phyloP scores from a whole-genome alignment of 2,329 filamentous ascomycete genomes.

The Penicillium sp. region DNA sequence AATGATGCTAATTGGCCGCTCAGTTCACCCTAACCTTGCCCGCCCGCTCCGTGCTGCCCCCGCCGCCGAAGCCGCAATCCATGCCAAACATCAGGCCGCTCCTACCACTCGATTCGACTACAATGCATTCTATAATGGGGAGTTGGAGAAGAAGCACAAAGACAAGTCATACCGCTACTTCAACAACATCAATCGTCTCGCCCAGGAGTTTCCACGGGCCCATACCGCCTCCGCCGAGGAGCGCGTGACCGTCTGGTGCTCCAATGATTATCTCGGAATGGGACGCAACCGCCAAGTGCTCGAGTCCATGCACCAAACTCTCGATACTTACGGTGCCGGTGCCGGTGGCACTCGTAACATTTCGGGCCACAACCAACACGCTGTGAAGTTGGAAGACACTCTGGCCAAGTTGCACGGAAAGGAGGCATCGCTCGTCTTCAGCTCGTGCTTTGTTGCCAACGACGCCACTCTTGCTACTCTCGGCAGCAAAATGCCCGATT shows the following conservation, averaged over 20 bases:
- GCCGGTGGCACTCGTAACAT: slow-evolving; percentile 97
- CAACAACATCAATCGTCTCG: slow-evolving; percentile 99
- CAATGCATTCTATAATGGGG: slow-evolving; percentile 79
- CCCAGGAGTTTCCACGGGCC: slow-evolving; percentile 91
- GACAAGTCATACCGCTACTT: slow-evolving; percentile 99
- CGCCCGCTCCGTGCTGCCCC: slow-evolving; percentile 25
- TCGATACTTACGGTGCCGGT: slow-evolving; percentile 92
- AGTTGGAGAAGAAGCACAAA: slow-evolving; percentile 98
- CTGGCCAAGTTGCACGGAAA: slow-evolving; percentile 88
- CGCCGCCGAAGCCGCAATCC: slow-evolving; percentile 28
- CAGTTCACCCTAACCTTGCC: slow-evolving; percentile 27
- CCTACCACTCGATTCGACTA: slow-evolving; percentile 75
- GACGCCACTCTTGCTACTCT: slow-evolving; percentile 94
- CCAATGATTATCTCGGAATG: slow-evolving; percentile 99
- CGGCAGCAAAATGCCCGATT: slow-evolving; percentile 94
- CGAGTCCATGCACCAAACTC: slow-evolving; percentile 87
- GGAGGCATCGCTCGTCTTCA: slow-evolving; percentile 90
- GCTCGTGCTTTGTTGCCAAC: slow-evolving; percentile 97
- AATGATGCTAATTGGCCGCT: slow-evolving; percentile 10
- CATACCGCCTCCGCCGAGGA: slow-evolving; percentile 84
- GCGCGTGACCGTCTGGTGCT: slow-evolving; percentile 96
- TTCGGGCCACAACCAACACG: slow-evolving; percentile 95
- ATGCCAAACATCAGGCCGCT: slow-evolving; percentile 52
- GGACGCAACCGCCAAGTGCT: slow-evolving; percentile 85
- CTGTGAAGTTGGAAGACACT: slow-evolving; percentile 76